These are phyloP conservation scores for Basidiobolus meristosporus DNA, from an alignment of 371 early-diverging fungal species.

Conservation along the genomic window DNA sequence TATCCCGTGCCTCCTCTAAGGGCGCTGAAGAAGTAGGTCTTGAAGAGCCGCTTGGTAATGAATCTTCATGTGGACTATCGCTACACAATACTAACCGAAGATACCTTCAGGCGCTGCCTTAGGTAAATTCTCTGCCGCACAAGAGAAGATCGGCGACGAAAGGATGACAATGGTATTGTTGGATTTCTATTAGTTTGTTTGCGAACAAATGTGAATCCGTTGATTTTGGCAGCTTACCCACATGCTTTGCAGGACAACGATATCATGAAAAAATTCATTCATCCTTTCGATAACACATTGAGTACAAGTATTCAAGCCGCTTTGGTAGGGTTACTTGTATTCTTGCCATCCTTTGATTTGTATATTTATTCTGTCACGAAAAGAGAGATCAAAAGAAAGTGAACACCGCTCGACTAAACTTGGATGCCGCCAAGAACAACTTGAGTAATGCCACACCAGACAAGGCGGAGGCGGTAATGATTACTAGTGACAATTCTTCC, in stretches of 20 bases:
- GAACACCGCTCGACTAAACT: slow-evolving; percentile 42
- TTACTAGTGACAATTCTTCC: too few species aligned
- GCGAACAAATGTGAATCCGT: too few species aligned
- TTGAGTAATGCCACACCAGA: slow-evolving; percentile 48
- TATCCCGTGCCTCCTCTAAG: slow-evolving; percentile 42
- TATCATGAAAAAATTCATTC: slow-evolving; percentile 46
- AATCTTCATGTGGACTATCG: too few species aligned
- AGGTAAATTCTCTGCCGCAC: slow-evolving; percentile 55
- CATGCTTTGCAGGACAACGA: slow-evolving; percentile 1
- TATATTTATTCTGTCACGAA: too few species aligned
- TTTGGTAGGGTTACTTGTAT: too few species aligned
- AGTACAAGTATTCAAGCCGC: slow-evolving; percentile 57
- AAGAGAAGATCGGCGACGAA: slow-evolving; percentile 66
- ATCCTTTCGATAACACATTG: slow-evolving; percentile 46
- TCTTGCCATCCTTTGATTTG: too few species aligned
- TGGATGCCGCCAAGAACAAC: slow-evolving; percentile 66
- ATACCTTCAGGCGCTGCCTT: slow-evolving; percentile 40
- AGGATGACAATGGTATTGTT: slow-evolving; percentile 51
- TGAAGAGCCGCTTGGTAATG: slow-evolving; percentile 52
- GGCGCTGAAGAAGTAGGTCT: slow-evolving; percentile 41
- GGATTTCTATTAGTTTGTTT: too few species aligned
- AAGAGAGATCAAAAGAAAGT: slow-evolving; percentile 70
- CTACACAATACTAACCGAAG: too few species aligned
- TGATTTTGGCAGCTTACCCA: background rate
- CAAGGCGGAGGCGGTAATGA: slow-evolving; percentile 26